Conservation (phyloP, 2,329 filamentous ascomycete genomes). For the Neoascochyta sp. region DNA sequence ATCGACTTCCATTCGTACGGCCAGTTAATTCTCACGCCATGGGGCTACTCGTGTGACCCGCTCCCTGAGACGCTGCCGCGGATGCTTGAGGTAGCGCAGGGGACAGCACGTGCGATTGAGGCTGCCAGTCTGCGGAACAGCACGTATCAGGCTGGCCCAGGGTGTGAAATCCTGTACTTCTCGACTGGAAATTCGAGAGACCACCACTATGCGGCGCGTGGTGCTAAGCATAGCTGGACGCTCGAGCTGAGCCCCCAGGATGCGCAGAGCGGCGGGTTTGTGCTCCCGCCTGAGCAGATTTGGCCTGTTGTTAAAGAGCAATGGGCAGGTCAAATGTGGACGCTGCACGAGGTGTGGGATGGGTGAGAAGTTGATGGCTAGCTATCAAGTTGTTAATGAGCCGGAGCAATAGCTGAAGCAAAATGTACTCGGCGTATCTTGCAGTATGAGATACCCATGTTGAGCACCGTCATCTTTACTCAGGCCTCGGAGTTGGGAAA, state of each 20-base stretch:
- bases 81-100: slow-evolving; percentile 37
- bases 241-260: slow-evolving; percentile 46
- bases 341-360: slow-evolving; percentile 17
- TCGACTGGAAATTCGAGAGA: slow-evolving; percentile 46
- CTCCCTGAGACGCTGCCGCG: slow-evolving; percentile 48
- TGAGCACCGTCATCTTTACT: too few species aligned
- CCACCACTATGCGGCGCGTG: slow-evolving; percentile 41
- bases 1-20: slow-evolving; percentile 63
- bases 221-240: slow-evolving; percentile 44
- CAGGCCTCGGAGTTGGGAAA: too few species aligned
- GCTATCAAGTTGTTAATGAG: too few species aligned
- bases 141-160: slow-evolving; percentile 43
- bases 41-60: slow-evolving; percentile 45
- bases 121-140: slow-evolving; percentile 38
- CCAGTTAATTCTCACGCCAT: slow-evolving; percentile 57
- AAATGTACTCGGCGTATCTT: too few species aligned
- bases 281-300: slow-evolving; percentile 48
- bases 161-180: slow-evolving; percentile 59
- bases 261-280: slow-evolving; percentile 46
- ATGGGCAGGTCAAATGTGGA: slow-evolving; percentile 39
- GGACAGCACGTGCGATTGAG: slow-evolving; percentile 45
- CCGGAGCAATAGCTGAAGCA: too few species aligned
- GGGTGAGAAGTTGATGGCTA: too few species aligned
- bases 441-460: too few species aligned
- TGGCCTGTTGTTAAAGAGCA: slow-evolving; percentile 45